These are phyloP conservation scores for Yarrowia sp. DNA, from an alignment of 805 yeast species.

Conservation along the genomic window DNA sequence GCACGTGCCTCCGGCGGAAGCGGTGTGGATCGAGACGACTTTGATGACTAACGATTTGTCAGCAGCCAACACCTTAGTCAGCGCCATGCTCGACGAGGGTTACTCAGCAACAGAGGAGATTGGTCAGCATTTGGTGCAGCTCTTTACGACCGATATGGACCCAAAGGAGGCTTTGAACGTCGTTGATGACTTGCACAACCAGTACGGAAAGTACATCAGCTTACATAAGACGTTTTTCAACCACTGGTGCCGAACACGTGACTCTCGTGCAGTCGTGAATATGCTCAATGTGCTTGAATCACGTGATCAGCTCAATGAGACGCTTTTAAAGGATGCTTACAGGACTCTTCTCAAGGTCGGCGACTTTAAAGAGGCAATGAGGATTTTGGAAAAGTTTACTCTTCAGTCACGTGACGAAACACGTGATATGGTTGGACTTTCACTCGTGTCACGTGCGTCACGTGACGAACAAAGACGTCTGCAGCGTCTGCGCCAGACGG, in stretches of 20 bases:
- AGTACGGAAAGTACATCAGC: neutral
- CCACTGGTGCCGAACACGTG: slow-evolving; percentile 21
- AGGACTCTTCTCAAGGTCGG: neutral
- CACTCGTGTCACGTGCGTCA: no score
- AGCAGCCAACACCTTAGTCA: neutral
- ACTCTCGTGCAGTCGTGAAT: neutral
- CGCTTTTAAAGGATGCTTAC: neutral
- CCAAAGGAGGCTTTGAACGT: neutral
- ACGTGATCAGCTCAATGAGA: neutral
- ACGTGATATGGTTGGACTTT: no score
- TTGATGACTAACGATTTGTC: neutral
- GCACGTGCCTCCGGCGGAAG: neutral
- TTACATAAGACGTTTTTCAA: slow-evolving; percentile 4
- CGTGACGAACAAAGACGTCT: no score
- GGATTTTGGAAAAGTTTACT: neutral
- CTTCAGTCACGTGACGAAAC: no score
- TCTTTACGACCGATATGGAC: slow-evolving; percentile 3
- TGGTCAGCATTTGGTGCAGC: neutral
- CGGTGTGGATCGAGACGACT: neutral
- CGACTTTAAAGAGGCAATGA: neutral
- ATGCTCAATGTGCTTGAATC: neutral
- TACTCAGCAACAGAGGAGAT: neutral
- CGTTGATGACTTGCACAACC: neutral
- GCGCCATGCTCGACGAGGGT: slow-evolving; percentile 1
- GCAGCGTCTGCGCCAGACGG: no score